Conservation (phyloP, 2,329 filamentous ascomycete species). For the Cladophialophora yegresii region DNA sequence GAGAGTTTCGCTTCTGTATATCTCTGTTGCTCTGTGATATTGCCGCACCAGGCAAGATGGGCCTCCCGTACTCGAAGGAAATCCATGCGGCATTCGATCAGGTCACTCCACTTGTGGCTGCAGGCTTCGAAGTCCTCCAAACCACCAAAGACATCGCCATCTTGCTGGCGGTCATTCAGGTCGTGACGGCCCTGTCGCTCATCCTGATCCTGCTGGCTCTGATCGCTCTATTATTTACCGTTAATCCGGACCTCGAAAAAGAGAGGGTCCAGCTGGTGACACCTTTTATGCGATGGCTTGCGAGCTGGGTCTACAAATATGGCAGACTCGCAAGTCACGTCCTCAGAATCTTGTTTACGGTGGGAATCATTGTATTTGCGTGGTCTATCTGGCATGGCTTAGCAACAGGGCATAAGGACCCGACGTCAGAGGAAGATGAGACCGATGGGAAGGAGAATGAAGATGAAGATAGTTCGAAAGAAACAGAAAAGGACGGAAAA, state of each 20-base stretch:
- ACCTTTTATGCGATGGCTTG: slow-evolving; percentile 44
- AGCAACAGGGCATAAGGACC: slow-evolving; percentile 16
- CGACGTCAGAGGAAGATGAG: slow-evolving; percentile 9
- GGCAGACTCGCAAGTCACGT: slow-evolving; percentile 64
- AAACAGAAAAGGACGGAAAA: slow-evolving; percentile 10
- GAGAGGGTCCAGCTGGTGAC: slow-evolving; percentile 50
- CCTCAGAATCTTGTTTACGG: slow-evolving; percentile 65
- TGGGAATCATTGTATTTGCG: slow-evolving; percentile 11
- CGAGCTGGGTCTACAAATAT: slow-evolving; percentile 29
- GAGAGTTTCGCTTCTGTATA: background rate
- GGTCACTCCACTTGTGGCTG: slow-evolving; percentile 55
- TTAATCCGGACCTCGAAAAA: slow-evolving; percentile 52
- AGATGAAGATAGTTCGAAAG: slow-evolving; percentile 13
- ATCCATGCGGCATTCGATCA: slow-evolving; percentile 57
- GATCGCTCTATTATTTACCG: slow-evolving; percentile 47
- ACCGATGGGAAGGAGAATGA: slow-evolving; percentile 12
- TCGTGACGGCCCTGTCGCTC: slow-evolving; percentile 49
- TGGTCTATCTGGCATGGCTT: slow-evolving; percentile 23
- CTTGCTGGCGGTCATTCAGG: slow-evolving; percentile 51
- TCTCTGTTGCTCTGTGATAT: background rate
- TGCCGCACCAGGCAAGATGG: slow-evolving; percentile 43
- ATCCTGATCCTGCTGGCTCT: slow-evolving; percentile 45
- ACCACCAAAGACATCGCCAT: slow-evolving; percentile 56
- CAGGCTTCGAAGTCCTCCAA: slow-evolving; percentile 52
- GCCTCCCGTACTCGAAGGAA: slow-evolving; percentile 55